Base-by-base conservation (phyloP, 495 filamentous ascomycete genomes). In the Penicillium psychrofluorescens region DNA sequence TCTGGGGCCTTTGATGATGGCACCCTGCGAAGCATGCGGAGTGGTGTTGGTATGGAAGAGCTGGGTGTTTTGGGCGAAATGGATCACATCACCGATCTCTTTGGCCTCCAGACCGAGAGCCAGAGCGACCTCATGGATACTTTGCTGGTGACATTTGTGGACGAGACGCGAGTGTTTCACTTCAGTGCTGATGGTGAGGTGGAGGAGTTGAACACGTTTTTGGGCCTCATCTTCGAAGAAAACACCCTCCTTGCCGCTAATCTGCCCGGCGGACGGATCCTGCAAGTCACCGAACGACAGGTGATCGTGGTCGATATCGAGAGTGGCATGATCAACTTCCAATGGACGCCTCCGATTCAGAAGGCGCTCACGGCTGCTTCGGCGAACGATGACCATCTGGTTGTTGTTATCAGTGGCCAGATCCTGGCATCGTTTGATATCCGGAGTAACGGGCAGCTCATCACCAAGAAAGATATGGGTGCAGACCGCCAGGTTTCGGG, bases 1-100 rank as follows among this genome's bases (percentile, higher is more conserved):
- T 95, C 90, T 34, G 92, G 92, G 22, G 89, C 85, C 4, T 87
- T 83, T 53, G 77, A 85, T 48, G 88, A 94, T 49, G 92, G 92
- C 4, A 89, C 85, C 30, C 57, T 99, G 31, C 70, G 90, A 48
- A 95, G 85, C 55, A 83, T 97, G 27, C 82, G 90, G 30, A 96
- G 90, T 58, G 92, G 92, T 13, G 90, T 99, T 40, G 90, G 92
- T 12, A 74, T 99, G 44, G 88, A 95, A 61, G 90, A 96, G 49
- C 61, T 90, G 10, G 90, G 87, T 22, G 71, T 90, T 12, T 66
- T 99, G 8, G 84, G 79, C 7, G 86, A 94, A 38, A 84, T 95
- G 74, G 71, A 79, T 7, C 76, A 85, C 50, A 85, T 89, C 15
- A 77, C 78, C 15, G 80, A 80, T 30, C 58, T 98, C 13, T 88